Evolutionary conservation across 495 filamentous ascomycete species (phyloP).

Genomic region (Choiromyces venosus): DNA sequence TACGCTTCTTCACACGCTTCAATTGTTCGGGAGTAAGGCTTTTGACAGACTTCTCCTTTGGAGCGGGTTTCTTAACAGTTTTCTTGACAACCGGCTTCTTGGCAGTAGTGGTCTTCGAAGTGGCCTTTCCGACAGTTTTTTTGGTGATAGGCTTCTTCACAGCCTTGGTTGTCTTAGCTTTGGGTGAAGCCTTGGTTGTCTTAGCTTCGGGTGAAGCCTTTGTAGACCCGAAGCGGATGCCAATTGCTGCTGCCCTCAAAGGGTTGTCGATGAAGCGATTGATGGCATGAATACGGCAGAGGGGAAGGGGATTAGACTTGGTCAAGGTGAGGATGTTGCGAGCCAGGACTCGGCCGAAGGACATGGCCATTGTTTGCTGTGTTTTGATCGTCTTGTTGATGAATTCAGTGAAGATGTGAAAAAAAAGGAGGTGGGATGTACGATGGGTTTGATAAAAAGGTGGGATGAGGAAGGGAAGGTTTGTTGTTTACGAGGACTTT

Average conservation of each 20-base stretch:
- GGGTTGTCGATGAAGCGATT: background rate
- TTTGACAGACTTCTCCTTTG: slow-evolving; percentile 9
- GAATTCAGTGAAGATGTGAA: background rate
- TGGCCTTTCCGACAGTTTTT: background rate
- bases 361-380: slow-evolving; percentile 1
- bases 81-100: slow-evolving; percentile 17
- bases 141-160: background rate
- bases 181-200: slow-evolving; percentile 2
- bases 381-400: background rate
- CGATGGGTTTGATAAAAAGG: background rate
- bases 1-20: background rate
- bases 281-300: background rate
- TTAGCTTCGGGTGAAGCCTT: background rate
- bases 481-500: background rate
- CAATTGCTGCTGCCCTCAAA: background rate
- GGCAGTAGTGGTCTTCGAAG: slow-evolving; percentile 5
- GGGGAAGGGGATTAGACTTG: background rate
- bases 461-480: background rate
- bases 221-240: background rate
- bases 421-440: background rate
- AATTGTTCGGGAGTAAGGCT: background rate
- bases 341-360: background rate
- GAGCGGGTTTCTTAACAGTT: background rate
- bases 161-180: background rate
- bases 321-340: background rate